Evolutionary conservation across 441 rosid genomes (phyloP).

Genomic region (Bruguiera hainesii): DNA sequence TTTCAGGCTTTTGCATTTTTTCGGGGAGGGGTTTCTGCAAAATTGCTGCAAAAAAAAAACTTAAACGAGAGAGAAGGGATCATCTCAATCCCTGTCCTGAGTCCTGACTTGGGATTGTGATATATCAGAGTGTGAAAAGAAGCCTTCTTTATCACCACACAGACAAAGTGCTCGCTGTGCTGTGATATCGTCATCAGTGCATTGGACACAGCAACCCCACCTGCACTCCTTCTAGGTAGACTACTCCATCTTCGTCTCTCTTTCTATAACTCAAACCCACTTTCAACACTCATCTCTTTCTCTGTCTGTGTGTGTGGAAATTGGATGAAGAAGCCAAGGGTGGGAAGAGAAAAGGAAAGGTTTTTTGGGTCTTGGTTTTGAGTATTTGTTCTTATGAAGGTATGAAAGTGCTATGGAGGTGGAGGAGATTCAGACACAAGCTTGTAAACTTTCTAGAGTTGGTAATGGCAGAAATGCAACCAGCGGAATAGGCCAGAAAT

Average conservation of each 20-base stretch:
- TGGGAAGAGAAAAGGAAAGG: slow-evolving; percentile 3
- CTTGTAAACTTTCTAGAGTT: slow-evolving; percentile 53
- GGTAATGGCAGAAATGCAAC: slow-evolving; percentile 38
- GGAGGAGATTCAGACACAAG: slow-evolving; percentile 62
- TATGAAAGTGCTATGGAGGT: slow-evolving; percentile 89
- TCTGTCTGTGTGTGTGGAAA: not conserved
- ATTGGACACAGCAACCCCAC: slow-evolving; percentile 49
- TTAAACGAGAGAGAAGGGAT: slow-evolving; percentile 30
- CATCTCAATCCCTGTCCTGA: not conserved
- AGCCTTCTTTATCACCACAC: slow-evolving; percentile 35
- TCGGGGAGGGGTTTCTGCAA: slow-evolving; percentile 44
- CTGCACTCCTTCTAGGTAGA: slow-evolving; percentile 20
- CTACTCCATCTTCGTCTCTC: slow-evolving; percentile 21
- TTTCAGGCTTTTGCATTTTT: slow-evolving; percentile 54
- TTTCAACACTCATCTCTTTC: slow-evolving; percentile 9
- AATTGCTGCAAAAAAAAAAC: slow-evolving; percentile 39
- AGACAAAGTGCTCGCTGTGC: slow-evolving; percentile 41
- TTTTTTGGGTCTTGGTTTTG: not conserved
- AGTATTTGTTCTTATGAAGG: slow-evolving; percentile 34
- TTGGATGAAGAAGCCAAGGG: not conserved
- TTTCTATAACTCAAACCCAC: slow-evolving; percentile 15
- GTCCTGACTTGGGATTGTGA: slow-evolving; percentile 83
- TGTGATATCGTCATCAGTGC: slow-evolving; percentile 75
- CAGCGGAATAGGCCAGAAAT: slow-evolving; percentile 37
- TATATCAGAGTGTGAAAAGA: slow-evolving; percentile 53